phyloP scores from a whole-genome alignment of 2,329 filamentous ascomycete genomes.

The Cladosporium velox region DNA sequence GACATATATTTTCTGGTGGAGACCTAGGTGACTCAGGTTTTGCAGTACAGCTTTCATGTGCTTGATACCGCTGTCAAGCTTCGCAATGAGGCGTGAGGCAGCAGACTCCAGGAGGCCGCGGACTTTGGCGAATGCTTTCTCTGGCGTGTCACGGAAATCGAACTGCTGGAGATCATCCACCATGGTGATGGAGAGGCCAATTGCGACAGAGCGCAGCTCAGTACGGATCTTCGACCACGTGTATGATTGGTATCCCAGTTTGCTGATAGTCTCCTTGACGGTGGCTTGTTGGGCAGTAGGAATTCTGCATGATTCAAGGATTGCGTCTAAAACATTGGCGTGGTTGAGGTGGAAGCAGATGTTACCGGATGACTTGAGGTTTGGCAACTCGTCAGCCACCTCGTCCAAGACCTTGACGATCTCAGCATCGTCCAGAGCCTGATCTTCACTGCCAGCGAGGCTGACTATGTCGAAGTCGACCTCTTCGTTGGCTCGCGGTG shows the following conservation, averaged over 20 bases:
- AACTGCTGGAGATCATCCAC: conserved; percentile 88
- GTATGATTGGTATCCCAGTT: conserved; percentile 77
- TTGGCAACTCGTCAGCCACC: conserved; percentile 77
- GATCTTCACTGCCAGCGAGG: conserved; percentile 68
- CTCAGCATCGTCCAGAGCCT: conserved; percentile 89
- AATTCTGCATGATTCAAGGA: conserved; percentile 89
- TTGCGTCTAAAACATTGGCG: conserved; percentile 77
- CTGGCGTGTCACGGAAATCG: conserved; percentile 79
- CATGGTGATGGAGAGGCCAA: conserved; percentile 84
- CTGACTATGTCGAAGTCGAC: conserved; percentile 98
- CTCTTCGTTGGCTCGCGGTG: conserved; percentile 80
- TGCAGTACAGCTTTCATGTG: conserved; percentile 77
- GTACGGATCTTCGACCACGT: conserved; percentile 81
- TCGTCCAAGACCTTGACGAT: conserved; percentile 94
- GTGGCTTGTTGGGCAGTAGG: conserved; percentile 65
- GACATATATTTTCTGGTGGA: conserved; percentile 78
- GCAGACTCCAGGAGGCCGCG: conserved; percentile 57
- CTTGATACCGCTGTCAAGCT: conserved; percentile 49
- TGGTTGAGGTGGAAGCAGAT: conserved; percentile 94
- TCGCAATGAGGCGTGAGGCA: conserved; percentile 24
- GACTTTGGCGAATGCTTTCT: conserved; percentile 70
- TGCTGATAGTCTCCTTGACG: conserved; percentile 82
- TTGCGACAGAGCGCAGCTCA: conserved; percentile 76
- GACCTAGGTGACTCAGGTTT: conserved; percentile 73
- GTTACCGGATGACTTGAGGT: conserved; percentile 62